Conservation (phyloP, 257 asterid species). For the Euphrasia confusa region DNA sequence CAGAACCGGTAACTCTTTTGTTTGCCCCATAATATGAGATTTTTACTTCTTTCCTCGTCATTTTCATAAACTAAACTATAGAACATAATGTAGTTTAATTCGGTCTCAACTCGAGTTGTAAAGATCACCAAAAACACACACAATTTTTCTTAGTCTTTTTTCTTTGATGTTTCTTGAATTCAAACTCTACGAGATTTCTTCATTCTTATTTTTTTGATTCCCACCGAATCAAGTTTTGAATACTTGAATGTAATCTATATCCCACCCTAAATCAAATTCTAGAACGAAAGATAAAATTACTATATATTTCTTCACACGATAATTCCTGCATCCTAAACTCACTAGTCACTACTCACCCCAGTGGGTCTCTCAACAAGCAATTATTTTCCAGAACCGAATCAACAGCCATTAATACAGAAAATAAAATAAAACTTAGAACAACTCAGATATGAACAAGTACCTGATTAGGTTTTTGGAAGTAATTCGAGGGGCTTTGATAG, state of each 20-base stretch:
- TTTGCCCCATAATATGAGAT: neutral
- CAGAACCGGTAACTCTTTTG: neutral
- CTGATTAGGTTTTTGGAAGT: conserved; percentile 76
- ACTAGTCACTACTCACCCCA: neutral
- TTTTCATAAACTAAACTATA: neutral
- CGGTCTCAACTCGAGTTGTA: neutral
- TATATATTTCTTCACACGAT: neutral
- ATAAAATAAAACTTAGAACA: neutral
- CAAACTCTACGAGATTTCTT: neutral
- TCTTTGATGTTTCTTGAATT: conserved; percentile 1
- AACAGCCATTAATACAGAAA: conserved; percentile 1
- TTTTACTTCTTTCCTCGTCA: neutral
- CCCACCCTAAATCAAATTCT: conserved; percentile 11
- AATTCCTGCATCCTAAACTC: conserved; percentile 13
- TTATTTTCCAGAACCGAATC: conserved; percentile 15
- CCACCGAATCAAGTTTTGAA: conserved; percentile 1
- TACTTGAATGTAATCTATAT: conserved; percentile 6
- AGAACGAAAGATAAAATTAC: neutral
- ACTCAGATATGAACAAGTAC: conserved; percentile 1
- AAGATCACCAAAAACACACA: neutral
- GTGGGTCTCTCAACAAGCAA: conserved; percentile 12
- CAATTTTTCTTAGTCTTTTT: neutral
- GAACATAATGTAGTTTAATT: neutral
- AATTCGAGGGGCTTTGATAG: conserved; percentile 76
- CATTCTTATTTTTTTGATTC: neutral